These are phyloP conservation scores for Globisporangium uncinulatum DNA, from an alignment of 352 stramenopile genomes.

Conservation along the genomic window DNA sequence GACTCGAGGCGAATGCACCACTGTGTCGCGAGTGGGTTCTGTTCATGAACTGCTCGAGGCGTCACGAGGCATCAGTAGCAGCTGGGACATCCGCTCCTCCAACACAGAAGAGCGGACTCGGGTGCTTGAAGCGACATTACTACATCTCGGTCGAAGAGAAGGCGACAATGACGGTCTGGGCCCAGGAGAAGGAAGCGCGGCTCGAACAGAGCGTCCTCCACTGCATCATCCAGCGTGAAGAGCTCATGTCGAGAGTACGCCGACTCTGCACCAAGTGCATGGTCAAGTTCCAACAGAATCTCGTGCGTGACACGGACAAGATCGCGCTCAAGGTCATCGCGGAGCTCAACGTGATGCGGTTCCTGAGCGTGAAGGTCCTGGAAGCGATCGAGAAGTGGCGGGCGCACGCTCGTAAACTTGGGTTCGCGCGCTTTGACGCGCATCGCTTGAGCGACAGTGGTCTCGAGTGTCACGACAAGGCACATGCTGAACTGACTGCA, in stretches of 20 bases:
- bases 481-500: too few relatives aligned
- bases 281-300: constrained; percentile 56
- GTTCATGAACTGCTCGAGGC: constrained; percentile 46
- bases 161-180: constrained; percentile 46
- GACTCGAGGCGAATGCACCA: constrained; percentile 28
- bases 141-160: constrained; percentile 70
- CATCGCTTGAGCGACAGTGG: not conserved
- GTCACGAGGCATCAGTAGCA: not conserved
- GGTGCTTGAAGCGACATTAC: constrained; percentile 67
- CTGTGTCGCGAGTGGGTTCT: constrained; percentile 74
- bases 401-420: constrained; percentile 36
- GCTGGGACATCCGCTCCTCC: constrained; percentile 2
- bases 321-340: constrained; percentile 29
- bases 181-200: constrained; percentile 51
- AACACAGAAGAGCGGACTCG: constrained; percentile 27
- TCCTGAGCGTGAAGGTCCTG: constrained; percentile 65
- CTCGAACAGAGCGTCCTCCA: constrained; percentile 55
- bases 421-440: constrained; percentile 38
- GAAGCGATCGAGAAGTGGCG: constrained; percentile 66
- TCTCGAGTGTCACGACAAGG: not conserved
- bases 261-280: constrained; percentile 50
- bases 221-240: constrained; percentile 59
- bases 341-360: constrained; percentile 48
- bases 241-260: constrained; percentile 30
- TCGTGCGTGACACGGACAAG: constrained; percentile 36